These are phyloP conservation scores for Madurella mycetomatis DNA, from an alignment of 2,329 filamentous ascomycete genomes.

Conservation along the genomic window DNA sequence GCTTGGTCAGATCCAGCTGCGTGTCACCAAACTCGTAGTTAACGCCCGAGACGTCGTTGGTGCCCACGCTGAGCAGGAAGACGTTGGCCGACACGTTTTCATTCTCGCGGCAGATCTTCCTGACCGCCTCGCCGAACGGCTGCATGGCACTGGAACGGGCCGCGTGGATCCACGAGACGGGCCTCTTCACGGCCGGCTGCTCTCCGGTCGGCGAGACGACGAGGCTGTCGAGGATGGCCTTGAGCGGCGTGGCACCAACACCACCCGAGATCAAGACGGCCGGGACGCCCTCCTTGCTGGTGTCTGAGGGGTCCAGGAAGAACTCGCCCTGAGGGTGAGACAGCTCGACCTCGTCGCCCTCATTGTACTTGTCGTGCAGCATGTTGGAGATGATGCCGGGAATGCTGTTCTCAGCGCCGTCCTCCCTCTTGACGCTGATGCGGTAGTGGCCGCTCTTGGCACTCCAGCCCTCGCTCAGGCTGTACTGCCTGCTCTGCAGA, in stretches of 20 bases:
- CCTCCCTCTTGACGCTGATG: constrained; percentile 68
- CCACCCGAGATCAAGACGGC: constrained; percentile 64
- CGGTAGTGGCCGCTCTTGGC: constrained; percentile 58
- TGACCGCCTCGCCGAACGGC: constrained; percentile 53
- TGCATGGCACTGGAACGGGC: constrained; percentile 47
- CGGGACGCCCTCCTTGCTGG: constrained; percentile 42
- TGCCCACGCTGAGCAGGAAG: constrained; percentile 51
- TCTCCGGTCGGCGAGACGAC: constrained; percentile 31
- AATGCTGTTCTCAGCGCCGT: constrained; percentile 34
- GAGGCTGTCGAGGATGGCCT: constrained; percentile 56
- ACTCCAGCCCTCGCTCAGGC: constrained; percentile 56
- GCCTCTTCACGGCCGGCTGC: constrained; percentile 34
- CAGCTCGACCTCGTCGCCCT: constrained; percentile 51
- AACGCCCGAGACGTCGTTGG: constrained; percentile 36
- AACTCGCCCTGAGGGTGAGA: constrained; percentile 58
- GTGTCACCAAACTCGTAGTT: constrained; percentile 56
- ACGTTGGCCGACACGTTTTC: constrained; percentile 49
- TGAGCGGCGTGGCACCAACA: constrained; percentile 63
- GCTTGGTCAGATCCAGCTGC: constrained; percentile 52
- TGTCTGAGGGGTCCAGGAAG: constrained; percentile 49
- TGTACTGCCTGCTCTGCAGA: constrained; percentile 70
- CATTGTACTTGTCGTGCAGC: constrained; percentile 44
- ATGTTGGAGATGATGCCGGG: constrained; percentile 51
- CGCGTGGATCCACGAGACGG: constrained; percentile 61
- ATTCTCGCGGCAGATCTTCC: constrained; percentile 38